phyloP scores from a whole-genome alignment of 2,329 filamentous ascomycete species.

The Lasiodiplodia theobromae region DNA sequence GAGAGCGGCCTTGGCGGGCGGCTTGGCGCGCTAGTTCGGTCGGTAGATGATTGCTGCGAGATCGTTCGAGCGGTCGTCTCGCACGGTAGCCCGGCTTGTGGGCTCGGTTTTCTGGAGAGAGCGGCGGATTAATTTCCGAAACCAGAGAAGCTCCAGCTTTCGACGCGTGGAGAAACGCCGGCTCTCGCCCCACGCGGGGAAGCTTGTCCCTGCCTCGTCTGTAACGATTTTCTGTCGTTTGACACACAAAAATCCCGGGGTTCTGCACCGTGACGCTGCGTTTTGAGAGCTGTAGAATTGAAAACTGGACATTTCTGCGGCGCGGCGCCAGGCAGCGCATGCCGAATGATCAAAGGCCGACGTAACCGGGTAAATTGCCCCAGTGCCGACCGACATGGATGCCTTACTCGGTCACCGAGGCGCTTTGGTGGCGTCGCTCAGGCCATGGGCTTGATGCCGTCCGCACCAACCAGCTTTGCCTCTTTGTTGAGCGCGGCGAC shows the following conservation, averaged over 20 bases:
- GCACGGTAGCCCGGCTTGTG: neutral
- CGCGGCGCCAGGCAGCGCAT: neutral
- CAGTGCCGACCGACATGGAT: neutral
- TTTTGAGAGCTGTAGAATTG: neutral
- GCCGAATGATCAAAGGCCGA: constrained; percentile 8
- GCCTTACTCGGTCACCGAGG: neutral
- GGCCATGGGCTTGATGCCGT: constrained; percentile 31
- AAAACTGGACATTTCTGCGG: neutral
- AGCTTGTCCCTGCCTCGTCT: constrained; percentile 17
- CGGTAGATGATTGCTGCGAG: constrained; percentile 22
- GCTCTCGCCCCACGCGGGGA: constrained; percentile 17
- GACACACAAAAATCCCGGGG: neutral
- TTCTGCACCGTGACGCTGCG: neutral
- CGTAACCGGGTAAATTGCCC: constrained; percentile 2
- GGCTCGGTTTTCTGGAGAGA: constrained; percentile 7
- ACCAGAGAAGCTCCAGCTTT: constrained; percentile 14
- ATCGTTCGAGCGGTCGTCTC: constrained; percentile 11
- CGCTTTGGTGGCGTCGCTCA: constrained; percentile 23
- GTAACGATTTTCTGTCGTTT: neutral
- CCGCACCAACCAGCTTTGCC: constrained; percentile 53
- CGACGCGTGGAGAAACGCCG: constrained; percentile 19
- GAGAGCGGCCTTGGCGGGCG: neutral
- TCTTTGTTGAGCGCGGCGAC: constrained; percentile 59
- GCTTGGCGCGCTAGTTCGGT: constrained; percentile 6
- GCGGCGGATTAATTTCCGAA: constrained; percentile 22